Conservation (phyloP, 2,329 filamentous ascomycete genomes). For the Coccinonectria pachysandricola region DNA sequence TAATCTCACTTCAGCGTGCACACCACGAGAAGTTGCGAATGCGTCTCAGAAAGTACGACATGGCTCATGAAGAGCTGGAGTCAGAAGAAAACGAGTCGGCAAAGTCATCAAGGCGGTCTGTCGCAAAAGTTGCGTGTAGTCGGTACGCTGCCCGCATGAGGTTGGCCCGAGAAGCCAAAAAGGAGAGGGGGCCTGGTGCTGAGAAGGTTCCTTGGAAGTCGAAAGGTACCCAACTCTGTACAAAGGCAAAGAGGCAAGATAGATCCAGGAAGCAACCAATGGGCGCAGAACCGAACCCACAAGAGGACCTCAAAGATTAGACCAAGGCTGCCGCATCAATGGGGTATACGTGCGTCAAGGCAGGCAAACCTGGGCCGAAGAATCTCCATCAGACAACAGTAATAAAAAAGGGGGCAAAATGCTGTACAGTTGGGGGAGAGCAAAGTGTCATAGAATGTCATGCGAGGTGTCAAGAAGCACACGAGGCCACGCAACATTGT, state of each 20-base stretch:
- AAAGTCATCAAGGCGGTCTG: conserved; percentile 19
- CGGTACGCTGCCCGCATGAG: neutral
- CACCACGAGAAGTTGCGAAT: conserved; percentile 8
- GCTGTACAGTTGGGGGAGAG: conserved; percentile 24
- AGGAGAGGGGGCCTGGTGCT: conserved; percentile 3
- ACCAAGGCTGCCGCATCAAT: conserved; percentile 14
- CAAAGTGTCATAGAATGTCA: conserved; percentile 17
- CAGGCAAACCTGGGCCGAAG: conserved; percentile 12
- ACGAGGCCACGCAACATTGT: conserved; percentile 22
- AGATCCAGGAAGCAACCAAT: too few species aligned
- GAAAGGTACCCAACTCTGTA: too few species aligned
- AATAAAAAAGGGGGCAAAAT: conserved; percentile 12
- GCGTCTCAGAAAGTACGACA: conserved; percentile 16
- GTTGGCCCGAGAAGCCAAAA: conserved; percentile 5
- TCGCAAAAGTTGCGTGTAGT: conserved; percentile 13
- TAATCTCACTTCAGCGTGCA: conserved; percentile 10
- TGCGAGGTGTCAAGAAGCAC: conserved; percentile 16
- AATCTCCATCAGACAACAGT: conserved; percentile 18
- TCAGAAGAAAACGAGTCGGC: conserved; percentile 16
- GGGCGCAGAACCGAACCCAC: too few species aligned
- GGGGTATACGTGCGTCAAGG: conserved; percentile 20
- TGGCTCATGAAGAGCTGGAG: conserved; percentile 15
- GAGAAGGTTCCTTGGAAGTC: too few species aligned
- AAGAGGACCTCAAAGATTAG: too few species aligned
- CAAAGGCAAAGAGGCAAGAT: conserved; percentile 7